phyloP scores from a whole-genome alignment of 1,139 yeast species.

The Zhuliangozyma parablackwelliae region DNA sequence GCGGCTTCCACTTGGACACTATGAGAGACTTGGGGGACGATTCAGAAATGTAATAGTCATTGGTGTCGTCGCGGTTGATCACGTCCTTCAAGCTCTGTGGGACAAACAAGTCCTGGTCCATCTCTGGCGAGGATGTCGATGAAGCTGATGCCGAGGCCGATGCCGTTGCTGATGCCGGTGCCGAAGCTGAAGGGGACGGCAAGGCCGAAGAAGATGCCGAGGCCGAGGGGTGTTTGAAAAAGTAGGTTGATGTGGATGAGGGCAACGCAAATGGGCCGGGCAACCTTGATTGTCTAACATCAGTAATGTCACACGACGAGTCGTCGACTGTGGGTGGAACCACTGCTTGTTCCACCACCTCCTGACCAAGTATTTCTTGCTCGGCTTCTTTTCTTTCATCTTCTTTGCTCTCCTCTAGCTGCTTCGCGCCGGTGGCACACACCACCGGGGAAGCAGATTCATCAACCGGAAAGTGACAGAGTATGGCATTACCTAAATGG shows the following conservation, averaged over 20 bases:
- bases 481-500: too few species aligned
- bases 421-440: too few species aligned
- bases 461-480: too few species aligned
- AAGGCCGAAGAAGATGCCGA: neutral
- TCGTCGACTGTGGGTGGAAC: too few species aligned
- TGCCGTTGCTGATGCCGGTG: conserved; percentile 13
- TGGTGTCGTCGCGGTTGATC: conserved; percentile 37
- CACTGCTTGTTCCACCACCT: too few species aligned
- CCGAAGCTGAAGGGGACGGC: conserved; percentile 39
- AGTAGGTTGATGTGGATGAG: conserved; percentile 39
- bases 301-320: neutral
- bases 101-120: conserved; percentile 17
- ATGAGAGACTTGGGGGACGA: conserved; percentile 33
- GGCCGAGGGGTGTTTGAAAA: conserved; percentile 27
- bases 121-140: conserved; percentile 9
- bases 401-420: neutral
- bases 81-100: conserved; percentile 35
- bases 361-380: neutral
- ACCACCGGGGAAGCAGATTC: too few species aligned
- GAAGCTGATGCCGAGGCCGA: too few species aligned
- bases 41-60: conserved; percentile 37
- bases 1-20: conserved; percentile 42
- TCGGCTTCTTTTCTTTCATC: neutral
- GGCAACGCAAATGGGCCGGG: conserved; percentile 46
- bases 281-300: conserved; percentile 11